Base-by-base conservation (phyloP, 2,329 filamentous ascomycete species). In the Hypoxylon sp. region DNA sequence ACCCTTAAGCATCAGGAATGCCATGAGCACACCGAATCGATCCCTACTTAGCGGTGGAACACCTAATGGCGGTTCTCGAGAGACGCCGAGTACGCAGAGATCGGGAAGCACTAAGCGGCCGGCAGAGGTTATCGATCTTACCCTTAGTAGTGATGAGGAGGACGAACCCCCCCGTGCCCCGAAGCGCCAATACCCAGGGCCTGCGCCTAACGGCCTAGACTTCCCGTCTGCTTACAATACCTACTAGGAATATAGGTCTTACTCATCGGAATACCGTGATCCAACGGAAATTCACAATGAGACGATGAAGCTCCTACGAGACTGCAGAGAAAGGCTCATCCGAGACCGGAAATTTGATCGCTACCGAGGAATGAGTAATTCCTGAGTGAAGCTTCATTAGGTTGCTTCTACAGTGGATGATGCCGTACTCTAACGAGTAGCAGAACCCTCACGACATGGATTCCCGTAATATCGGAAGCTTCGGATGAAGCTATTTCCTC, bases 51-150 rank as follows among this genome's bases (percentile, higher is more conserved):
- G 65, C 13, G 64, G 63, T 46, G 68, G 55, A 50, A 73, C 74
- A 17, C 70, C 73, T 13, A 70, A 60, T 26, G 63, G 70, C 9
- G 62, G 68, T 52, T 69, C 67, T n/a, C 61, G 73, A 59, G 75
- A 75, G 60, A 80, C 82, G 0, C 79, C 78, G 22, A 77, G 75
- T 4, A 76, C 77, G 26, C 84, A 82, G 1, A 81, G 82, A 17
- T 76, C 74, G 44, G 68, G 70, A 31, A 60, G 77, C 17, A 77
- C 73, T 10, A 80, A 78, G 39, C 77, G 78, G 22, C 74, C 76
- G 46, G 79, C 85, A 4, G 83, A 86, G 48, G 84, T 90, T 2
- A 89, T 90, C 67, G 88, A 90, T 72, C 78, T 90, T 68, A 90
- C 88, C 0, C 76, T 87, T 5, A 87, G 85, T 52, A 86, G 88